These are phyloP conservation scores for Entomortierella parvispora DNA, from an alignment of 192 early-diverging fungal species.

Conservation along the genomic window DNA sequence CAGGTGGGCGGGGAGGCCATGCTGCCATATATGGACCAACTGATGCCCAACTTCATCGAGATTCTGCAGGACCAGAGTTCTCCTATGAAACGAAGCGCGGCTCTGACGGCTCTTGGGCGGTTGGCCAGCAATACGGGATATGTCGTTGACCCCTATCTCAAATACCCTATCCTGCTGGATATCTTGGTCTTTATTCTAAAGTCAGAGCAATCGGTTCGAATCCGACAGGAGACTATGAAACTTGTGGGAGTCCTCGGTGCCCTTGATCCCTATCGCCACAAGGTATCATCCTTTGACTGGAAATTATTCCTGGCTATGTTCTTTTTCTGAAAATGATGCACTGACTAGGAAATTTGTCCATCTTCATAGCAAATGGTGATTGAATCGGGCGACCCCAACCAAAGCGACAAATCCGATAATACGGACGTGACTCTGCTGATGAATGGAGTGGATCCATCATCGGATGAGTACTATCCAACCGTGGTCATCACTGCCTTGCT, in stretches of 20 bases:
- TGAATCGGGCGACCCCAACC: conserved; percentile 52
- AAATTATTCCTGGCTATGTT: neutral
- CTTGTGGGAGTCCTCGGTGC: conserved; percentile 94
- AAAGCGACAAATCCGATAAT: conserved; percentile 58
- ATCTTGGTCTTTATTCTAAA: conserved; percentile 85
- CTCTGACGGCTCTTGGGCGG: conserved; percentile 85
- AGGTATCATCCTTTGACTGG: conserved; percentile 44
- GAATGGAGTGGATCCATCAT: conserved; percentile 77
- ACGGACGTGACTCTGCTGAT: conserved; percentile 65
- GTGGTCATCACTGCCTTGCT: conserved; percentile 89
- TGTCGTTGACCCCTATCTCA: conserved; percentile 89
- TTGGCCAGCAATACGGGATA: conserved; percentile 86
- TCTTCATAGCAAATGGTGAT: conserved; percentile 57
- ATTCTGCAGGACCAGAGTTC: conserved; percentile 89
- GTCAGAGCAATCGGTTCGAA: conserved; percentile 74
- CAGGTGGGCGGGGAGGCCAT: conserved; percentile 85
- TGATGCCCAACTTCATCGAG: conserved; percentile 91
- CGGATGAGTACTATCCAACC: conserved; percentile 91
- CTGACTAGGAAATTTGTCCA: too few species aligned
- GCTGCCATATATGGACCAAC: conserved; percentile 77
- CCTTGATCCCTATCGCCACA: conserved; percentile 87
- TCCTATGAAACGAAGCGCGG: conserved; percentile 83
- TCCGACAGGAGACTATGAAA: conserved; percentile 87
- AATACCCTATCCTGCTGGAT: conserved; percentile 86
- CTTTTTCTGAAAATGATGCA: neutral